Evolutionary conservation across 768 basidiomycete species (phyloP), one percentile per base, ranked within the genome.

Genomic region (Kwoniella sp.): DNA sequence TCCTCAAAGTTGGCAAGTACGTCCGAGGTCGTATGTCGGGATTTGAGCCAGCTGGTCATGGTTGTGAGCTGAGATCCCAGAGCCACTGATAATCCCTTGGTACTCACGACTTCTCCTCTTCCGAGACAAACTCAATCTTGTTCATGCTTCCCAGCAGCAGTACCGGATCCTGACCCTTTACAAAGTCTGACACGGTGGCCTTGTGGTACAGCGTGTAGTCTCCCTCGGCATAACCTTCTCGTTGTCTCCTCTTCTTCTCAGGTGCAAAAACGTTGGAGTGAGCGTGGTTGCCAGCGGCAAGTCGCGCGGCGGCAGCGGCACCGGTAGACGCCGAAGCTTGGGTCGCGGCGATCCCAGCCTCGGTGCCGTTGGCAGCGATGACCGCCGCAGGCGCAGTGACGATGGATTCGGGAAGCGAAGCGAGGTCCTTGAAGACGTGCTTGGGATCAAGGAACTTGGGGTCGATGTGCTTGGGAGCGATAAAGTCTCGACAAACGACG

Each of bases 371-470:
- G 19, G 19, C 23, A 22, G 12, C 14, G 31, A 32, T 12, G 14
- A 34, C 29, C 19, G 59, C 49, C 40, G 45, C 50, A 1, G 47
- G 42, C 17, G 53, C 57, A 25, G 56, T 45, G 26, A 36, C 63
- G 61, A 70, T 73, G 36, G 63, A 60, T 2, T 59, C 51, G 6
- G 72, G 72, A 6, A 71, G 60, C 22, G 66, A 41, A 0, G 68
- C 52, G 28, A 62, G 44, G 44, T 96, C 93, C 73, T 95, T 92
- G 81, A 99, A 99, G 58, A 99, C 95, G 69, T 96, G 89, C 70
- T 84, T 89, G 3, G 93, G 89, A 72, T 96, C 92, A 57, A 99
- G 84, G 76, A 99, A 95, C 76, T 93, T 95, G 12, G 93, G 91
- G 69, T 99, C 95, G 64, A 99, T 93, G 63, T 86, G 81, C 74